Evolutionary conservation across 495 filamentous ascomycete genomes (phyloP).

Genomic region (Aspergillus homomorphus): DNA sequence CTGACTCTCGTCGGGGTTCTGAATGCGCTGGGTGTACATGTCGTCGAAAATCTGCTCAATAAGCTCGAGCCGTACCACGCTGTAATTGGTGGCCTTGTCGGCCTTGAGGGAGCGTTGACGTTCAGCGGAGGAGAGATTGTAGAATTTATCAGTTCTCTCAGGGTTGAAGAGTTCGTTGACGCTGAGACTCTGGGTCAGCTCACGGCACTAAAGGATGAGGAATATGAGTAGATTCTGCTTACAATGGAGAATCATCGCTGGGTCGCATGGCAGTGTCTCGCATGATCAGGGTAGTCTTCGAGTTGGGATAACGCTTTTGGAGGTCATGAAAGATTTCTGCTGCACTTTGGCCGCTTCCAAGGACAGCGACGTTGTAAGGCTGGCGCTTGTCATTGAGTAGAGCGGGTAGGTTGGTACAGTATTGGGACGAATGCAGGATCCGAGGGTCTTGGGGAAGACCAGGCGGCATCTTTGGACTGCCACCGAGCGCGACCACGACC

Average conservation of each 20-base stretch:
- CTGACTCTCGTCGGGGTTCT: slow-evolving; percentile 60
- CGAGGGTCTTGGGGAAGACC: slow-evolving; percentile 61
- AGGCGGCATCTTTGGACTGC: slow-evolving; percentile 71
- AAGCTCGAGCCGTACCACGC: slow-evolving; percentile 81
- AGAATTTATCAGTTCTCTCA: slow-evolving; percentile 70
- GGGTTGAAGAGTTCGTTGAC: slow-evolving; percentile 98
- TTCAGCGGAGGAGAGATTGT: slow-evolving; percentile 56
- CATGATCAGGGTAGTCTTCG: slow-evolving; percentile 73
- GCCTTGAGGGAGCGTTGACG: slow-evolving; percentile 59
- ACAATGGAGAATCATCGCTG: slow-evolving; percentile 96
- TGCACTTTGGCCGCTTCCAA: slow-evolving; percentile 88
- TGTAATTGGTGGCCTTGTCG: slow-evolving; percentile 85
- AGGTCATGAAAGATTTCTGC: slow-evolving; percentile 94
- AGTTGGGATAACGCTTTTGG: slow-evolving; percentile 75
- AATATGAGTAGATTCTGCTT: slow-evolving; percentile 35
- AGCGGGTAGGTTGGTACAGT: slow-evolving; percentile 58
- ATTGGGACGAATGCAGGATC: slow-evolving; percentile 89
- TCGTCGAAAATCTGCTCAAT: slow-evolving; percentile 83
- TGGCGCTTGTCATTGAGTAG: slow-evolving; percentile 55
- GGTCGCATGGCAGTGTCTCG: slow-evolving; percentile 76
- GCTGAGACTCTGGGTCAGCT: slow-evolving; percentile 40
- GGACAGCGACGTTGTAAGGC: slow-evolving; percentile 72
- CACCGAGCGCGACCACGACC: slow-evolving; percentile 84
- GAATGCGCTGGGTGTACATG: slow-evolving; percentile 79
- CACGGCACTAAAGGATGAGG: neutral